These are phyloP conservation scores for Rhizomucor miehei DNA, from an alignment of 371 early-diverging fungal species.

Conservation along the genomic window DNA sequence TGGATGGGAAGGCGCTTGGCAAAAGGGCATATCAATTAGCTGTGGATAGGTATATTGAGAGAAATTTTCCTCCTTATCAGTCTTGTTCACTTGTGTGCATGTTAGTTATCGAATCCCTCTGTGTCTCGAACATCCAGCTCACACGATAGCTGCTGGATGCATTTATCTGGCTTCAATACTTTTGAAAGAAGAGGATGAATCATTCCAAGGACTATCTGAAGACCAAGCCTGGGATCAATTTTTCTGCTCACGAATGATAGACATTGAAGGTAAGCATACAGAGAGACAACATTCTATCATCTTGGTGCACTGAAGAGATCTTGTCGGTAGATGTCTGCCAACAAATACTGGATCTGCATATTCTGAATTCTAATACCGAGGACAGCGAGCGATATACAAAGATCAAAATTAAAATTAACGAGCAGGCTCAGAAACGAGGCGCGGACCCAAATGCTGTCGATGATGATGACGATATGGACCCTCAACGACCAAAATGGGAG, in stretches of 20 bases:
- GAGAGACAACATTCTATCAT: conserved; percentile 10
- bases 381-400: conserved; percentile 42
- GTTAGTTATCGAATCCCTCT: conserved; percentile 55
- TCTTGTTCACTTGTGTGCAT: background rate
- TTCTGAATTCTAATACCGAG: conserved; percentile 28
- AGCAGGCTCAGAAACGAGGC: conserved; percentile 40
- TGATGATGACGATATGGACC: too few species aligned
- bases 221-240: conserved; percentile 41
- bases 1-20: conserved; percentile 48
- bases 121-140: conserved; percentile 62
- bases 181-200: conserved; percentile 26
- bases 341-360: conserved; percentile 56
- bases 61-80: background rate
- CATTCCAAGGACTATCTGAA: conserved; percentile 18
- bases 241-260: conserved; percentile 52
- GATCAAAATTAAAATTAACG: conserved; percentile 55
- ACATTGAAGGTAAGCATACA: conserved; percentile 47
- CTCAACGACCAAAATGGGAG: conserved; percentile 13
- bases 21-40: conserved; percentile 50
- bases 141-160: conserved; percentile 63
- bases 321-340: conserved; percentile 48
- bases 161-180: conserved; percentile 56
- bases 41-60: conserved; percentile 39
- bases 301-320: background rate
- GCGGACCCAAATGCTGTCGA: conserved; percentile 25